Evolutionary conservation across 441 rosid genomes (phyloP), one percentile per base, ranked within the genome.

Genomic region (Macaranga tanarius): DNA sequence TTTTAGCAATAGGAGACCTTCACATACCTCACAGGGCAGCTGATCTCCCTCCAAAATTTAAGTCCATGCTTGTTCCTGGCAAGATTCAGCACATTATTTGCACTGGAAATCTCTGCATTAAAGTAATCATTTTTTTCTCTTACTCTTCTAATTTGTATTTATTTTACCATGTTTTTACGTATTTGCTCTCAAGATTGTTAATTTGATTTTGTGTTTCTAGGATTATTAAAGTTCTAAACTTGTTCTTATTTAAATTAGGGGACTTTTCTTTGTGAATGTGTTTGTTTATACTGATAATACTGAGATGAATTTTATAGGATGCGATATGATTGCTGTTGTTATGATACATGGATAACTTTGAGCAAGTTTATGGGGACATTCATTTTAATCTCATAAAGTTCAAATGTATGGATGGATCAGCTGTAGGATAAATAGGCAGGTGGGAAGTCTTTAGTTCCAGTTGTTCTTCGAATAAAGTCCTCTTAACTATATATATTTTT

Each of bases 51-150:
- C 87, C 95, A 0, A 94, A 94, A 82, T 94, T 94, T 88, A 94
- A 94, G 89, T 85, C 96, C 67, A 94, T 94, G 98, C 98, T 94
- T 80, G 97, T 94, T 48, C 98, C 95, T 66, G 98, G 96, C 63
- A 94, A 94, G 89, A 94, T 94, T 81, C 98, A 94, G 72, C 97
- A 94, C 79, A 86, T 92, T 78, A 84, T 94, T 75, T 94, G 97
- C 82, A 86, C 98, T 52, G 97, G 97, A 44, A 94, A 94, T 83
- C 92, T 92, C 72, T 92, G 89, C 73, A 88, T 87, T 75, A 90
- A 92, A 79, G 96, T 92, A 77, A 38, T 70, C 28, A 40, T 17
- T 25, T 47, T 28, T 64, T 50, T n/a, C 7, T 45, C 16, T 45
- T 42, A 42, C 12, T 42, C 47, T 10, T 7, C 12, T 42, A 10